Conservation (phyloP, 768 basidiomycete genomes). For the Suillus cothurnatus region DNA sequence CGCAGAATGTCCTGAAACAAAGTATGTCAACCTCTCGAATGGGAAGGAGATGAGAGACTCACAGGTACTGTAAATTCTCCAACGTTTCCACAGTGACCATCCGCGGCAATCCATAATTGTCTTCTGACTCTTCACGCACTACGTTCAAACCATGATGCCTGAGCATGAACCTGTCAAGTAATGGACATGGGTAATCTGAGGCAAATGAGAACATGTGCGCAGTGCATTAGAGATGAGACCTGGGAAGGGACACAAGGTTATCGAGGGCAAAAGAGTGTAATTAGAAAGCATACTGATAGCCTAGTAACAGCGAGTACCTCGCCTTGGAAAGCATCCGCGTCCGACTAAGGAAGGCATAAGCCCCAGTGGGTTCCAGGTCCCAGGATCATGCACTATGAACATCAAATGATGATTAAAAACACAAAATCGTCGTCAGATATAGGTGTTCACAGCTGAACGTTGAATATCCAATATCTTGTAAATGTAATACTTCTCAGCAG, state of each 20-base stretch:
- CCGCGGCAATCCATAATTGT: conserved; percentile 73
- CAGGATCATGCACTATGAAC: conserved; percentile 69
- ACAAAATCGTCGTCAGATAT: not conserved
- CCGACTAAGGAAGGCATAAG: conserved; percentile 72
- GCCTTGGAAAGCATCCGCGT: conserved; percentile 83
- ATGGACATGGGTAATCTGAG: conserved; percentile 83
- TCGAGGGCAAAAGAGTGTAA: not conserved
- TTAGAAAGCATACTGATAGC: conserved; percentile 56
- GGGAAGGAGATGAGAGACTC: conserved; percentile 33
- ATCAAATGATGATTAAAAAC: conserved; percentile 49
- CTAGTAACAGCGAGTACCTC: conserved; percentile 82
- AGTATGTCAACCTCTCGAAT: conserved; percentile 2
- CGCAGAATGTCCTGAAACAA: conserved; percentile 59
- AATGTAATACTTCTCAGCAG: conserved; percentile 77
- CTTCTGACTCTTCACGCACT: conserved; percentile 69
- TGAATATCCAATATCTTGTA: conserved; percentile 66
- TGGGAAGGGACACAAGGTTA: conserved; percentile 25
- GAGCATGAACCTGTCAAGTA: conserved; percentile 48
- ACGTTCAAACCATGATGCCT: conserved; percentile 63
- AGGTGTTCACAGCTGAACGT: conserved; percentile 55
- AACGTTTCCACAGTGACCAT: conserved; percentile 73
- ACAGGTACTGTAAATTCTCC: conserved; percentile 80
- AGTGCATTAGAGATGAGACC: conserved; percentile 79
- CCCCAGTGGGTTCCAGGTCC: conserved; percentile 79
- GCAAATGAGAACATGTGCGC: conserved; percentile 71